Base-by-base conservation (phyloP, 257 asterid species). In the Handroanthus guayacan region DNA sequence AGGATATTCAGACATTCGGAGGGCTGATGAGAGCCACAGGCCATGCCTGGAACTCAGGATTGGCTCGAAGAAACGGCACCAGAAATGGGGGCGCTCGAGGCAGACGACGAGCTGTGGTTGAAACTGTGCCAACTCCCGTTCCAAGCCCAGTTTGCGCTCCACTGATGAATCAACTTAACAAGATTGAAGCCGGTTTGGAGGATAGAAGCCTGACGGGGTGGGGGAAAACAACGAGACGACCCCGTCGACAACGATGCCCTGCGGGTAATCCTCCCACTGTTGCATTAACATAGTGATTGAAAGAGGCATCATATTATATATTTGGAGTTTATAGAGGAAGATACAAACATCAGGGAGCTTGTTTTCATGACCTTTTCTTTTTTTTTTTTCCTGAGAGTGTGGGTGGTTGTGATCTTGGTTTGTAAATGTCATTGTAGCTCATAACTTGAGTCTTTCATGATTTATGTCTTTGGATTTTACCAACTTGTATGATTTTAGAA, bases 161-260 rank as follows among this genome's bases (percentile, higher is more conserved):
- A 18, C 48, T 81, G 75, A 44, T 83, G 41, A 85, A 87, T 81
- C 88, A 88, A 56, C 84, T 81, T 67, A 78, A 57, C 68, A 80
- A 68, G 52, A 70, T 83, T 34, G 92, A 82, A 71, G 81, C 50
- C 37, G 83, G 87, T 44, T 62, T 89, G 87, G 95, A 85, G 82
- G 95, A 94, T 25, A 77, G 87, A 77, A 92, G 95, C 80, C 79
- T 92, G 56, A 88, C 93, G 1, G 97, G 97, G 39, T 95, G 99
- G 99, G 99, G 99, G 43, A 95, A 95, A 83, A 95, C 92, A 51
- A 85, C 98, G 12, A 85, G 99, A 55, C 91, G 99, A 44, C 96
- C 97, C 18, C 90, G 95, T 2, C 80, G 99, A 16, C 99, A 90
- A 51, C 81, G 98, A 78, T 88, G 91, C 83, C 91, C 93, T 25